phyloP scores from a whole-genome alignment of 2,329 filamentous ascomycete species.

The Dactylellina leptospora region DNA sequence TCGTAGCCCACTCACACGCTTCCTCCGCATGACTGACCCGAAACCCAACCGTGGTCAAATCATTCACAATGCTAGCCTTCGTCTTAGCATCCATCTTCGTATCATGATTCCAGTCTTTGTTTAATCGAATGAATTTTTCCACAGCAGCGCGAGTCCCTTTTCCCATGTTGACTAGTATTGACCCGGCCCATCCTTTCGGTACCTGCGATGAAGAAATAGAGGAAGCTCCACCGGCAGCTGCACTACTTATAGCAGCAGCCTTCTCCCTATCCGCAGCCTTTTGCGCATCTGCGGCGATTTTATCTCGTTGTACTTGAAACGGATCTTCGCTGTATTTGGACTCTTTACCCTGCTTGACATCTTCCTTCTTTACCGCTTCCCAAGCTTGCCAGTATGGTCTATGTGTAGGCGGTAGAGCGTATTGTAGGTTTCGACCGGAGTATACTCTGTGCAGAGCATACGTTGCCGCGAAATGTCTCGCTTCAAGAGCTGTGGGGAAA shows the following conservation, averaged over 20 bases:
- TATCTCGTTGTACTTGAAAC: conserved; percentile 80
- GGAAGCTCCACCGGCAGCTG: conserved; percentile 24
- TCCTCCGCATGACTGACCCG: conserved; percentile 89
- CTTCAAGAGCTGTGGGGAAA: conserved; percentile 84
- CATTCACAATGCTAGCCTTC: conserved; percentile 71
- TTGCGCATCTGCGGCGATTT: conserved; percentile 78
- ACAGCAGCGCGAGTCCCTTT: conserved; percentile 79
- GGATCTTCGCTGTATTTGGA: conserved; percentile 98
- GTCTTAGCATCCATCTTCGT: conserved; percentile 69
- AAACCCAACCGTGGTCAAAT: conserved; percentile 82
- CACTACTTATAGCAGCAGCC: conserved; percentile 62
- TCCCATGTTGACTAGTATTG: conserved; percentile 93
- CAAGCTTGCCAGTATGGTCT: conserved; percentile 93
- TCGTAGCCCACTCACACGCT: conserved; percentile 85
- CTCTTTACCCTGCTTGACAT: conserved; percentile 77
- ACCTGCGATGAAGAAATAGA: conserved; percentile 59
- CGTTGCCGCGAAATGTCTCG: conserved; percentile 89
- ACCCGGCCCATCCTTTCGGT: conserved; percentile 81
- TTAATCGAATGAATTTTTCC: conserved; percentile 78
- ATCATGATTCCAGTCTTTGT: conserved; percentile 88
- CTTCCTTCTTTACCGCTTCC: conserved; percentile 79
- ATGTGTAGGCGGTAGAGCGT: conserved; percentile 90
- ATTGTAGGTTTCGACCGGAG: conserved; percentile 95
- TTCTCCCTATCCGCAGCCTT: conserved; percentile 74
- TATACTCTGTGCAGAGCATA: conserved; percentile 91